Percentiles rank a stretch among this genome's conserved stretches.
phyloP scores from a whole-genome alignment of 768 basidiomycete species.

The Rubroboletus pulcherrimus region DNA sequence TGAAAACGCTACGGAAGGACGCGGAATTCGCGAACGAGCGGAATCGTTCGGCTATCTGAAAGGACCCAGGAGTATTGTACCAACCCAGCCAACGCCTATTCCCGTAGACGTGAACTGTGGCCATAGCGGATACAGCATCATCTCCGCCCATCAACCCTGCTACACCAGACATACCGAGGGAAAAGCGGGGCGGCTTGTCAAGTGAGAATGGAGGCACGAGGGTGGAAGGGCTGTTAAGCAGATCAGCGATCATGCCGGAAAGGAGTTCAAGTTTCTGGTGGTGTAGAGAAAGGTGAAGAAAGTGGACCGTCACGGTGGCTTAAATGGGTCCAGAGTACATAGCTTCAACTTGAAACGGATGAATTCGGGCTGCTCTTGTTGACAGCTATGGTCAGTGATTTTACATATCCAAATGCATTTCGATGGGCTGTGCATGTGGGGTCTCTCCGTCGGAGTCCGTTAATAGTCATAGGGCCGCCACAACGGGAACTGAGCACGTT shows the following conservation, averaged over 20 bases:
- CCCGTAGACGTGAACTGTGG: slow-evolving; percentile 25
- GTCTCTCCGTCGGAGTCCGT: too few relatives aligned
- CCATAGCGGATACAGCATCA: slow-evolving; percentile 29
- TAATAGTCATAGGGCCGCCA: too few relatives aligned
- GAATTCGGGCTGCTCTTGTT: neutral
- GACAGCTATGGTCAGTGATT: too few relatives aligned
- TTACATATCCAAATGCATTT: too few relatives aligned
- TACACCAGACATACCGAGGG: slow-evolving; percentile 25
- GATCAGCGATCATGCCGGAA: too few relatives aligned
- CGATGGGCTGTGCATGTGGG: too few relatives aligned
- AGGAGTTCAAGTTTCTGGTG: neutral
- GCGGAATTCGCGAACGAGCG: slow-evolving; percentile 14
- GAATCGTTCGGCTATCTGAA: slow-evolving; percentile 25
- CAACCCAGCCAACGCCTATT: slow-evolving; percentile 31
- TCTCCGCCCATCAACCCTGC: slow-evolving; percentile 31
- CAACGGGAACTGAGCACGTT: too few relatives aligned
- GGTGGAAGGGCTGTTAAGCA: neutral
- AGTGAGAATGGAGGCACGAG: neutral
- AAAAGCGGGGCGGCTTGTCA: slow-evolving; percentile 2
- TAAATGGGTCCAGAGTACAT: neutral
- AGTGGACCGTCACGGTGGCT: neutral
- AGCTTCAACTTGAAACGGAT: neutral
- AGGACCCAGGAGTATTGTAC: slow-evolving; percentile 35
- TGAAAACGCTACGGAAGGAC: neutral
- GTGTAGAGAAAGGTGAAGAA: neutral